Conservation (phyloP, 176 grass and related monocot genomes). For the Typha latifolia region DNA sequence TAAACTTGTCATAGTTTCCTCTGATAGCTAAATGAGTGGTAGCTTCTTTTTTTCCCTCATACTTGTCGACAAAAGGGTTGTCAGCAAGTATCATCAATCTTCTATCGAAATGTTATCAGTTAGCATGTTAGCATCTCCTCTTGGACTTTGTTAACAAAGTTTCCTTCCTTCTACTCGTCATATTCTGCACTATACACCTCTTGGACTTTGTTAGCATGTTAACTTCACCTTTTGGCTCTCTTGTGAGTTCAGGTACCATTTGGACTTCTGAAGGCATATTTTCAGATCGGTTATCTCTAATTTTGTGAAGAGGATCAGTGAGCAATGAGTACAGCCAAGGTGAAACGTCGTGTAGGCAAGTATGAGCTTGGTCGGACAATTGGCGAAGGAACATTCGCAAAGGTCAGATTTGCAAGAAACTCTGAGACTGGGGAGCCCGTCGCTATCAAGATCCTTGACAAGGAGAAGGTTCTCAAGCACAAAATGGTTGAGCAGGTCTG, state of each 20-base stretch:
- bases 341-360: constrained; percentile 86
- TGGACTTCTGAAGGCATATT: background rate
- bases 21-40: too few species aligned
- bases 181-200: background rate
- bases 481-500: constrained; percentile 89
- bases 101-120: too few species aligned
- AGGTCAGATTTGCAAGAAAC: constrained; percentile 87
- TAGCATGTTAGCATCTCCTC: too few species aligned
- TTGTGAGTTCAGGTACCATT: background rate
- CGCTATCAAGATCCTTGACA: constrained; percentile 97
- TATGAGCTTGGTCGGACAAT: constrained; percentile 91
- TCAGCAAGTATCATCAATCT: too few species aligned
- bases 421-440: constrained; percentile 66
- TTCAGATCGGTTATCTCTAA: background rate
- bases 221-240: background rate
- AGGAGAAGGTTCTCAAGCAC: constrained; percentile 88
- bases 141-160: too few species aligned
- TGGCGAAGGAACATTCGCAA: constrained; percentile 91
- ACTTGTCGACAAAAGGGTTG: too few species aligned
- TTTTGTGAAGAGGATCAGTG: background rate
- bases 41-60: too few species aligned
- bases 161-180: too few species aligned
- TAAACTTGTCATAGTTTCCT: too few species aligned
- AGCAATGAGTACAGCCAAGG: constrained; percentile 23
- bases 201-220: background rate